These are phyloP conservation scores for Aspergillus pseudoglaucus DNA, from an alignment of 2,329 filamentous ascomycete species.

Conservation along the genomic window DNA sequence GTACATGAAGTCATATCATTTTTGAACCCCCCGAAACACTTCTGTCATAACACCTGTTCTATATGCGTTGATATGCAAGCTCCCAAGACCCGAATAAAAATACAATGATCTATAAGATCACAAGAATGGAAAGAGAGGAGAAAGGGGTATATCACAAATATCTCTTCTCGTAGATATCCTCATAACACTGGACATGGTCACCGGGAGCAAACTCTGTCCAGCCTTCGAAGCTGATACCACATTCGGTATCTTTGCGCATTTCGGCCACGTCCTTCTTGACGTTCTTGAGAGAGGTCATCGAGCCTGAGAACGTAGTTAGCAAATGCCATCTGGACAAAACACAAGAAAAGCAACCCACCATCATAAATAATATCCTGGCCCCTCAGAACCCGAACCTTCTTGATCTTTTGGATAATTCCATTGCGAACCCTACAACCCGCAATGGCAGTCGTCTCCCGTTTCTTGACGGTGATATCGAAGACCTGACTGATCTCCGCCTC, in stretches of 20 bases:
- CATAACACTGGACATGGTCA: slow-evolving; percentile 82
- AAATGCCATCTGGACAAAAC: slow-evolving; percentile 3
- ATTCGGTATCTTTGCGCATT: slow-evolving; percentile 90
- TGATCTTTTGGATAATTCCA: slow-evolving; percentile 59
- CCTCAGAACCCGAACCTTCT: slow-evolving; percentile 66
- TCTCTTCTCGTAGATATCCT: slow-evolving; percentile 69
- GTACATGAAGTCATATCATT: neutral
- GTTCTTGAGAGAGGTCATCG: slow-evolving; percentile 75
- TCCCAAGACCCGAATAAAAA: slow-evolving; percentile 4
- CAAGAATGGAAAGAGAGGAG: neutral
- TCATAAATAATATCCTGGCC: slow-evolving; percentile 67
- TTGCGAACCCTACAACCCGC: slow-evolving; percentile 86
- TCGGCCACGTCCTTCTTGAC: slow-evolving; percentile 86
- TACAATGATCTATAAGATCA: slow-evolving; percentile 4
- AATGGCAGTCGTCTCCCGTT: slow-evolving; percentile 63
- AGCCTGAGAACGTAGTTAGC: slow-evolving; percentile 47
- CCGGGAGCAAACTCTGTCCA: slow-evolving; percentile 75
- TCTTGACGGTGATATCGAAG: slow-evolving; percentile 77
- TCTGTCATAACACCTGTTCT: neutral
- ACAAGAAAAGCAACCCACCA: slow-evolving; percentile 53
- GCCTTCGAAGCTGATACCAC: slow-evolving; percentile 74
- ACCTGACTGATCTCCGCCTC: slow-evolving; percentile 80
- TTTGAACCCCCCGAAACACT: neutral
- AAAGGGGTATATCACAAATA: slow-evolving; percentile 25
- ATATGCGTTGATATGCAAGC: neutral